Evolutionary conservation across 768 basidiomycete species (phyloP), one percentile per base, ranked within the genome.

Genomic region (Suillus cothurnatus): DNA sequence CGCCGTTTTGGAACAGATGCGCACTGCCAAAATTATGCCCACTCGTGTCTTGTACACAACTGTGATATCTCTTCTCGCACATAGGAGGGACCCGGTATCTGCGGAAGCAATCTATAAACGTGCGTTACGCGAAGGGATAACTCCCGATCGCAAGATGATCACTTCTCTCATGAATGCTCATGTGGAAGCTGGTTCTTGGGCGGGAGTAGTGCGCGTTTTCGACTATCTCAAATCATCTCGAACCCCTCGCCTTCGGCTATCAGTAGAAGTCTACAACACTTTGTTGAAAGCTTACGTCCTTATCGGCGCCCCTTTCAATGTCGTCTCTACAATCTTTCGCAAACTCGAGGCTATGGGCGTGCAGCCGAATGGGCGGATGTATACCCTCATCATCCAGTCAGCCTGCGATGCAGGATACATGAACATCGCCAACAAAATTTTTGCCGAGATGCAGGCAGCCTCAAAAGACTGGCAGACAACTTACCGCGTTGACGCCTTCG

Each of bases 251-350:
- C 74, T 80, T 50, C 74, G 79, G 60, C 78, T 88, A 45, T 79
- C 84, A 49, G 82, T 90, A 72, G 83, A 87, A 58, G 82, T 90
- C 61, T 89, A 88, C 76, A 94, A 94, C 74, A 87, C 87, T 31
- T 82, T 97, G 31, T 78, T 97, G 69, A 93, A 93, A 76, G 93
- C 94, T 2, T 91, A 93, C 71, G 85, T 97, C 61, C 80, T 90
- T 56, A 84, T 93, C 41, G 93, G 91, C 31, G 86, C 93, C 2
- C 94, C 95, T 0, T 92, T 91, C 69, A 74, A 76, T 38, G 74
- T 86, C 32, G 88, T 95, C 47, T 79, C 85, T 32, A 74, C 79
- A 5, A 71, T 93, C 41, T 94, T 95, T 76, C 78, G 81, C 52
- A 82, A 80, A 61, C 77, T 94, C 63, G 75, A 80, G 64, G 71